Conservation (phyloP, 192 early-diverging fungal genomes). For the Lobosporangium transversale region DNA sequence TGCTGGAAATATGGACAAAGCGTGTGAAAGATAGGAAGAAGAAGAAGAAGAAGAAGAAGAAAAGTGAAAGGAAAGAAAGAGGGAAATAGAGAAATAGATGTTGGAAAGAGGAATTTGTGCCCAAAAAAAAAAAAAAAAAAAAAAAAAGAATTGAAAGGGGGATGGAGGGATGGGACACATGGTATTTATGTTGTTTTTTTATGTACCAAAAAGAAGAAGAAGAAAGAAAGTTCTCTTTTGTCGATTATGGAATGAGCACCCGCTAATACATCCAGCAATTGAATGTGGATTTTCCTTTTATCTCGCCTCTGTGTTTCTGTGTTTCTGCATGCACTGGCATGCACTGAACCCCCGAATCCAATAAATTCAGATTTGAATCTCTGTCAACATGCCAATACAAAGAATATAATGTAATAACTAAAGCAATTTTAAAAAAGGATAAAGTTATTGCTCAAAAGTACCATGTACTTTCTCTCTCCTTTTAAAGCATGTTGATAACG, state of each 20-base stretch:
- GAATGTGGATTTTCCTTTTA: too few relatives aligned
- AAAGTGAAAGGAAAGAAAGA: conserved; percentile 1
- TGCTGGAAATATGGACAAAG: neutral
- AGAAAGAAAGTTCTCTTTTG: neutral
- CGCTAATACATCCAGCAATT: too few relatives aligned
- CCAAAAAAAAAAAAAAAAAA: neutral
- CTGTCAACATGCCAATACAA: too few relatives aligned
- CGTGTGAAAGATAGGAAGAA: neutral
- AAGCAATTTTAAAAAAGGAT: too few relatives aligned
- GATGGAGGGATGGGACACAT: neutral
- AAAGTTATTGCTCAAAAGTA: too few relatives aligned
- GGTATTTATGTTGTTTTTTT: conserved; percentile 1
- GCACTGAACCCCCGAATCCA: too few relatives aligned
- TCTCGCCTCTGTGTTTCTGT: too few relatives aligned
- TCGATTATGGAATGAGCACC: neutral
- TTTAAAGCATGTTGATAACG: too few relatives aligned
- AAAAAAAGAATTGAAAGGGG: neutral
- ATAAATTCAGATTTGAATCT: too few relatives aligned
- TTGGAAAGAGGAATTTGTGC: neutral
- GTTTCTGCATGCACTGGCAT: too few relatives aligned
- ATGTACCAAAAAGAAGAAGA: neutral
- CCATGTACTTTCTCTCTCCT: too few relatives aligned
- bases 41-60: neutral
- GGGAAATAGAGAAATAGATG: neutral
- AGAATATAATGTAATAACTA: too few relatives aligned